phyloP scores from a whole-genome alignment of 257 asterid genomes.

The Plantago major region DNA sequence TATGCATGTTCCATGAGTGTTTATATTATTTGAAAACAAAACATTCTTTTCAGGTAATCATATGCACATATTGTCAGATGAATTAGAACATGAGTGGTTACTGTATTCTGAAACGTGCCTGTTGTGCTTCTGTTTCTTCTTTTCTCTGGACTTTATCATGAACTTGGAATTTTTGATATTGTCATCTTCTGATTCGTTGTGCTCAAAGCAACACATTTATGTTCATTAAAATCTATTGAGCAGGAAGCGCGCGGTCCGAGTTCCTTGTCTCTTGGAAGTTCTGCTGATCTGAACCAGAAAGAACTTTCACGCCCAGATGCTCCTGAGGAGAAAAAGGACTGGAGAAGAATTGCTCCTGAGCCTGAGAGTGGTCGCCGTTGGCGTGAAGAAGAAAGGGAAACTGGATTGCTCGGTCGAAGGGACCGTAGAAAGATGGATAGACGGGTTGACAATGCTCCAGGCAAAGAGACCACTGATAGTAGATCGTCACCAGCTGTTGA shows the following conservation, averaged over 20 bases:
- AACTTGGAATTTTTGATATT: neutral
- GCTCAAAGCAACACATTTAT: neutral
- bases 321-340: constrained; percentile 75
- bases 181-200: neutral
- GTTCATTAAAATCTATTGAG: neutral
- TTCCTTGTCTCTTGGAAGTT: constrained; percentile 74
- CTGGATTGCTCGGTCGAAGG: constrained; percentile 88
- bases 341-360: constrained; percentile 64
- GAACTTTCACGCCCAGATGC: constrained; percentile 77
- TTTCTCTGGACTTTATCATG: neutral
- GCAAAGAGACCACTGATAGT: constrained; percentile 63
- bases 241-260: constrained; percentile 85
- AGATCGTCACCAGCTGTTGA: constrained; percentile 62
- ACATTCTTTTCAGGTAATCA: too few relatives aligned
- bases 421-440: constrained; percentile 89
- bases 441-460: constrained; percentile 60
- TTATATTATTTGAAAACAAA: too few relatives aligned
- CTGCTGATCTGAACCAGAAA: constrained; percentile 73
- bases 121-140: too few relatives aligned
- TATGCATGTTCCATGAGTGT: too few relatives aligned
- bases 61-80: too few relatives aligned
- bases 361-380: constrained; percentile 85
- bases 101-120: too few relatives aligned
- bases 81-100: too few relatives aligned
- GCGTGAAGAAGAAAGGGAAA: constrained; percentile 99